Base-by-base conservation (phyloP, 2,329 filamentous ascomycete species). In the Aspergillus flavus region DNA sequence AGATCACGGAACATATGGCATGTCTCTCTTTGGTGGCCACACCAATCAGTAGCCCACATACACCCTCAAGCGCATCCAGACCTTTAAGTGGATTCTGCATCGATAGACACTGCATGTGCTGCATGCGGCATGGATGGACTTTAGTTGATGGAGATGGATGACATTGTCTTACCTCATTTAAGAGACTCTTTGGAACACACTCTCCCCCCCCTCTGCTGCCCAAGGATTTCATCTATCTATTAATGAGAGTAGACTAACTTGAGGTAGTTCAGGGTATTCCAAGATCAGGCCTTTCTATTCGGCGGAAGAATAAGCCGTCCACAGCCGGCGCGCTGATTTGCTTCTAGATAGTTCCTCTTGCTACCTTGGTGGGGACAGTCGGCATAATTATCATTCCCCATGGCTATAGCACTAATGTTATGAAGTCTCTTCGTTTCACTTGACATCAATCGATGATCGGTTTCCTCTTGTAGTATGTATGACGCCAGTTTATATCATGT, bases 241-340 rank as follows among this genome's bases (percentile, higher is more conserved):
- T 41, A 32, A 55, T 28, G 9, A 41, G 9, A 41, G n/a, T 16
- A 34, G 52, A 16, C 52, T 26, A 39, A 39, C n/a, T n/a, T 19
- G 9, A 39, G 52, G 52, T 55, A 39, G 32, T 26, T 53, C 50
- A 43, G 50, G 30, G 50, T 26, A 6, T 45, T 46, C 19, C 30
- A 36, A 36, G 28, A 14, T 21, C 26, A 34, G 34, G 32, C 10
- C 23, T 14, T 61, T 36, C 34, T 52, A 63, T 63, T 63, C 58
- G 58, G 58, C 58, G 53, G 21, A 57, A 63, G 45, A 63, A 45
- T 57, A 30, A 57, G 58, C 61, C 58, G 58, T 50, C 57, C 52
- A n/a, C 16, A 52, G 9, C 19, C 9, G 19, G 16, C 48, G 28
- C 7, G 30, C 16, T 52, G 28, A 30, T 30, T 16, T 30, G 16